Conservation (phyloP, 768 basidiomycete species). For the Rubroboletus pulcherrimus region DNA sequence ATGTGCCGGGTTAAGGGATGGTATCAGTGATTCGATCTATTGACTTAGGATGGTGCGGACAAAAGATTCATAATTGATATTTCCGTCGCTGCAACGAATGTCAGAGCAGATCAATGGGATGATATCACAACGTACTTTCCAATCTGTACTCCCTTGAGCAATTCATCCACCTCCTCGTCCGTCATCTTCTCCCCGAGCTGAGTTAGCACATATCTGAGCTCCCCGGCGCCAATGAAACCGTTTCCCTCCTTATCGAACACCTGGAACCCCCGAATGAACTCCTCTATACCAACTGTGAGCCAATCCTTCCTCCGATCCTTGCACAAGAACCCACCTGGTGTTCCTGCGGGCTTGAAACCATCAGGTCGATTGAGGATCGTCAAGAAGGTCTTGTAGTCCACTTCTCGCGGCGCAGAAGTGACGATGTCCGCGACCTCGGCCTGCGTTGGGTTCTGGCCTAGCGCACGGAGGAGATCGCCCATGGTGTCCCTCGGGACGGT, state of each 20-base stretch:
- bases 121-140: slow-evolving; percentile 62
- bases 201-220: slow-evolving; percentile 80
- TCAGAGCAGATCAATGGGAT: background rate
- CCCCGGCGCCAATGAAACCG: slow-evolving; percentile 64
- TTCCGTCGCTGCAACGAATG: slow-evolving; percentile 69
- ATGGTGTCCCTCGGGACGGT: slow-evolving; percentile 83
- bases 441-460: slow-evolving; percentile 99
- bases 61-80: slow-evolving; percentile 96
- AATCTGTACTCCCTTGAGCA: slow-evolving; percentile 93
- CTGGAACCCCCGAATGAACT: slow-evolving; percentile 98
- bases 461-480: slow-evolving; percentile 87
- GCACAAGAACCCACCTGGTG: slow-evolving; percentile 59
- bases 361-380: slow-evolving; percentile 91
- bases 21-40: slow-evolving; percentile 34
- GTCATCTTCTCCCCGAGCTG: slow-evolving; percentile 98
- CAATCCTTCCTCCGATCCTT: background rate
- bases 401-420: slow-evolving; percentile 68
- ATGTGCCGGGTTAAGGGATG: background rate
- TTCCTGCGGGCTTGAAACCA: slow-evolving; percentile 96
- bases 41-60: slow-evolving; percentile 92
- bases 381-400: slow-evolving; percentile 91
- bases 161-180: slow-evolving; percentile 96
- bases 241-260: slow-evolving; percentile 89
- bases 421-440: slow-evolving; percentile 90
- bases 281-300: slow-evolving; percentile 54